phyloP scores from a whole-genome alignment of 768 basidiomycete species.

The Trametes meyenii region DNA sequence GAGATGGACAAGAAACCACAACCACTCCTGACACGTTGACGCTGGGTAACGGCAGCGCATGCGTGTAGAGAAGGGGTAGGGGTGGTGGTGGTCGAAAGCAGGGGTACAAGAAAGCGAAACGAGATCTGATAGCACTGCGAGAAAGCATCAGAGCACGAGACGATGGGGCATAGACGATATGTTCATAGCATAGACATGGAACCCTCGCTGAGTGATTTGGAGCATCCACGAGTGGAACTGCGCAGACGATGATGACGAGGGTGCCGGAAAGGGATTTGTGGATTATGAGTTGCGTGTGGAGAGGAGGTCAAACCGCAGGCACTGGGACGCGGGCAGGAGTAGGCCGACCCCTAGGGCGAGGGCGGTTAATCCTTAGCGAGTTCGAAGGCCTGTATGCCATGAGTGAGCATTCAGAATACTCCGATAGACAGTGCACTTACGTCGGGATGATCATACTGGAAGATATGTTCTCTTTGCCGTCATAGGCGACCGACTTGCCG shows the following conservation, averaged over 20 bases:
- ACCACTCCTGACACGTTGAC: background rate
- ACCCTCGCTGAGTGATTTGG: background rate
- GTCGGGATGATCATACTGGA: slow-evolving; percentile 47
- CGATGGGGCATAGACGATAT: slow-evolving; percentile 33
- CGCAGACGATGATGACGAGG: slow-evolving; percentile 2
- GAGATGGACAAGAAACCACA: slow-evolving; percentile 26
- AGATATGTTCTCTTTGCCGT: slow-evolving; percentile 50
- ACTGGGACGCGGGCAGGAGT: slow-evolving; percentile 37
- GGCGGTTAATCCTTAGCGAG: slow-evolving; percentile 47
- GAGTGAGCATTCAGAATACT: background rate
- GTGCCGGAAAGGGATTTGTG: background rate
- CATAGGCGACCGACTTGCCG: slow-evolving; percentile 43
- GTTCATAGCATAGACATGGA: slow-evolving; percentile 37
- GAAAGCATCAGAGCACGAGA: slow-evolving; percentile 16
- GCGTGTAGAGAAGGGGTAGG: background rate
- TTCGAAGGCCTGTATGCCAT: slow-evolving; percentile 40
- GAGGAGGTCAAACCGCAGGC: slow-evolving; percentile 30
- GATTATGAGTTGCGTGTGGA: slow-evolving; percentile 1
- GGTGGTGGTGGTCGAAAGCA: slow-evolving; percentile 4
- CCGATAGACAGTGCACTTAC: slow-evolving; percentile 44
- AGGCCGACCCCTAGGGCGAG: slow-evolving; percentile 48
- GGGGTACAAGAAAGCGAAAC: slow-evolving; percentile 5
- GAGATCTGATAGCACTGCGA: slow-evolving; percentile 15
- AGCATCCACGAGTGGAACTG: slow-evolving; percentile 6
- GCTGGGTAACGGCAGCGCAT: background rate